Evolutionary conservation across 176 grass and related monocot genomes (phyloP), one percentile per base, ranked within the genome.

Genomic region (Lolium multiflorum): DNA sequence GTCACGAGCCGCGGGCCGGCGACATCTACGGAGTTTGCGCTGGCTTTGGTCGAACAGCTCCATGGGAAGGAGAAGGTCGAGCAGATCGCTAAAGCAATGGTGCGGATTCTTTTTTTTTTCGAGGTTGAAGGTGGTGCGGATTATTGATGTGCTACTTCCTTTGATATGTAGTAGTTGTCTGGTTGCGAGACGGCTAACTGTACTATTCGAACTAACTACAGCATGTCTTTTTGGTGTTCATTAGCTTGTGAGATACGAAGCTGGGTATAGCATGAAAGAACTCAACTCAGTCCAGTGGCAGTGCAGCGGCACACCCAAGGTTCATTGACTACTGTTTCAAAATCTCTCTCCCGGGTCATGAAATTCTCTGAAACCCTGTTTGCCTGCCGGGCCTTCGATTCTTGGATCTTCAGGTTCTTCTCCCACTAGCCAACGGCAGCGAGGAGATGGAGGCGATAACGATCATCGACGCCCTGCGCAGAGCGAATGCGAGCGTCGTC

Each of bases 381-480:
- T 18, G 61, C 11, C 10, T 81, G 26, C 9, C 13, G 10, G 10
- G 18, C n/a, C n/a, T 46, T 35, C 1, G 0, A 51, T 26, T 75
- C 37, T 20, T 66, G 1, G 22, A 10, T 10, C 24, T 50, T 57
- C 78, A 94, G 93, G 86, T 94, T 50, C 85, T 94, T 64, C 80
- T 94, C 48, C 90, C 93, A 17, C 52, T 94, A 8, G 93, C 85
- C n/a, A 55, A 92, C 61, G 90, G 52, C 26, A 76, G 21, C 16
- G 90, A 92, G 55, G 90, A 94, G 15, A 88, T 92, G 79, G 93
- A 94, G 68, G 82, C 76, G 55, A 68, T 85, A 5, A 83, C 75
- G 70, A 74, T 88, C 79, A 28, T 94, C 49, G 90, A 92, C 85
- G 81, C 74, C 72, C 72, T 94, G 24, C 90, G 85, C 46, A 85